These are phyloP conservation scores for Podaxis carcinomalis DNA, from an alignment of 768 basidiomycete genomes.

Conservation along the genomic window DNA sequence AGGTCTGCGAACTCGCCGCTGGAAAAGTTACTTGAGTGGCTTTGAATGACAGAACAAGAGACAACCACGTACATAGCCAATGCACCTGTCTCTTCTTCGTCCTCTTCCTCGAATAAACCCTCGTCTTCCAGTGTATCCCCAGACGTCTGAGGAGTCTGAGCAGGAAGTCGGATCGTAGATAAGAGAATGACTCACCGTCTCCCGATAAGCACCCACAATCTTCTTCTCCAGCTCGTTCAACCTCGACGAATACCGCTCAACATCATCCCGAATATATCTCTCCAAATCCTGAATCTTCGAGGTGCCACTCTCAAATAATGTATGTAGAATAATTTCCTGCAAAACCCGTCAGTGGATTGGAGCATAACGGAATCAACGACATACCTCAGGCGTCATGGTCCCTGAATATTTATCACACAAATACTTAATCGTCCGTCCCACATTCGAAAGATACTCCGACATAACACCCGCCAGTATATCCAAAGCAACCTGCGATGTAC, in stretches of 20 bases:
- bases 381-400: conserved; percentile 82
- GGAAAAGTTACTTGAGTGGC: conserved; percentile 9
- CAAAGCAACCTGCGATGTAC: conserved; percentile 70
- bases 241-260: conserved; percentile 75
- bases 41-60: background rate
- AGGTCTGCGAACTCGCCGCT: conserved; percentile 86
- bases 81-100: conserved; percentile 39
- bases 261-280: conserved; percentile 84
- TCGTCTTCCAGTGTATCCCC: conserved; percentile 47
- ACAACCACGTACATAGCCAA: conserved; percentile 29
- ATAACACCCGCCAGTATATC: conserved; percentile 76
- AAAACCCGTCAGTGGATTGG: background rate
- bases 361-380: background rate
- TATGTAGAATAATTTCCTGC: conserved; percentile 93
- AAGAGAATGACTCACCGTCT: conserved; percentile 53
- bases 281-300: conserved; percentile 77
- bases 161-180: background rate
- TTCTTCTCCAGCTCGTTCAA: conserved; percentile 83
- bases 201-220: conserved; percentile 76
- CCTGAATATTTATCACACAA: conserved; percentile 75
- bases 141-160: conserved; percentile 24
- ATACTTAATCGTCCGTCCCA: conserved; percentile 83
- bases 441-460: conserved; percentile 77
- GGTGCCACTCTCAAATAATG: conserved; percentile 85
- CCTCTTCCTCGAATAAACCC: conserved; percentile 47